A percentile compares a stretch with the other conserved stretches of the same genome.
These are phyloP conservation scores for Apiospora pterosperma DNA, from an alignment of 2,329 filamentous ascomycete species.

Conservation along the genomic window DNA sequence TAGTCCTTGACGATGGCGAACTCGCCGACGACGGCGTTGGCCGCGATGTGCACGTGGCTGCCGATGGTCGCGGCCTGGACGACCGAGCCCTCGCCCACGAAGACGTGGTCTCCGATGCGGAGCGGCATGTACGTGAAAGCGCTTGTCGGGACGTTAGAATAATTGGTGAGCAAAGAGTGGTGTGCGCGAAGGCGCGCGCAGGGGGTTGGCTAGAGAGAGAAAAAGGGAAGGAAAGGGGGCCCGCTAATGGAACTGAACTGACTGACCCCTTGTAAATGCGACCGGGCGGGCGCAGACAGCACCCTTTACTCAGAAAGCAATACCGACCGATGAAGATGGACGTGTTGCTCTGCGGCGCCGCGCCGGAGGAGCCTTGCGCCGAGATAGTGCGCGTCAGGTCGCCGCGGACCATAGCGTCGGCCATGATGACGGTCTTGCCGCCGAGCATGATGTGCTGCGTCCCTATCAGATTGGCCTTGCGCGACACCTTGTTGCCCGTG, in stretches of 20 bases:
- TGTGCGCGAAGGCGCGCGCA: too few relatives aligned
- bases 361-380: slow-evolving; percentile 27
- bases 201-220: background rate
- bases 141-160: slow-evolving; percentile 27
- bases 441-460: slow-evolving; percentile 98
- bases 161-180: too few relatives aligned
- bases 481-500: slow-evolving; percentile 96
- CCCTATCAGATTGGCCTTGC: slow-evolving; percentile 85
- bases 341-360: slow-evolving; percentile 49
- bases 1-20: slow-evolving; percentile 94
- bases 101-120: slow-evolving; percentile 92
- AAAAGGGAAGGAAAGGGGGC: background rate
- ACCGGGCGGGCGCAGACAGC: slow-evolving; percentile 77
- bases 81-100: slow-evolving; percentile 71
- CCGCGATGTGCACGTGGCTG: slow-evolving; percentile 82
- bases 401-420: slow-evolving; percentile 89
- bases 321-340: slow-evolving; percentile 89
- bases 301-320: slow-evolving; percentile 79
- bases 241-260: background rate
- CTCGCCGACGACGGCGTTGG: slow-evolving; percentile 72
- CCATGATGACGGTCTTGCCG: slow-evolving; percentile 93
- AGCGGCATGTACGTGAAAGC: slow-evolving; percentile 80
- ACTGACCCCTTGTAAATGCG: slow-evolving; percentile 71
- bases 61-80: slow-evolving; percentile 82
- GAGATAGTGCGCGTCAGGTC: slow-evolving; percentile 68